Conservation (phyloP, 106 monocot genomes). For the Acorus calamus region DNA sequence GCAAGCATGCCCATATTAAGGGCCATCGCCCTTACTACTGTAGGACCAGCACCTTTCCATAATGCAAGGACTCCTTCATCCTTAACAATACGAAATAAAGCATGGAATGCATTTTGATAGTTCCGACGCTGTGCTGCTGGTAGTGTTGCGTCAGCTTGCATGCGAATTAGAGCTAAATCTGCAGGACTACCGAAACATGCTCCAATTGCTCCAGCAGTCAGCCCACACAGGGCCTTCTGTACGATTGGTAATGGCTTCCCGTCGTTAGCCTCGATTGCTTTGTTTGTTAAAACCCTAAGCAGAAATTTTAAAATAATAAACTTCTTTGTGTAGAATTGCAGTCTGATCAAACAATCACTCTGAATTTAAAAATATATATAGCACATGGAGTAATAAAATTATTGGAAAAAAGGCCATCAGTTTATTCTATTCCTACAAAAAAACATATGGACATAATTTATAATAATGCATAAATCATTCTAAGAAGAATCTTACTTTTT, state of each 20-base stretch:
- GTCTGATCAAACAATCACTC: too few relatives aligned
- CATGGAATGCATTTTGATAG: slow-evolving; percentile 79
- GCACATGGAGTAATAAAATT: too few relatives aligned
- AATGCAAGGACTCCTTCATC: slow-evolving; percentile 80
- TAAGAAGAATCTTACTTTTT: too few relatives aligned
- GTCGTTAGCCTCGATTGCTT: slow-evolving; percentile 79
- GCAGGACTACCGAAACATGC: slow-evolving; percentile 75
- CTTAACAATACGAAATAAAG: slow-evolving; percentile 51
- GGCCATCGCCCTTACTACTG: slow-evolving; percentile 80
- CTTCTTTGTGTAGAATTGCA: too few relatives aligned
- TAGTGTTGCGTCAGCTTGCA: slow-evolving; percentile 92
- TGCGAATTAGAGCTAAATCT: slow-evolving; percentile 82
- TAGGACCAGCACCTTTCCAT: slow-evolving; percentile 90
- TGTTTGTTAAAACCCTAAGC: slow-evolving; percentile 67
- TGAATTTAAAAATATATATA: too few relatives aligned
- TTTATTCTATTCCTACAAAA: too few relatives aligned
- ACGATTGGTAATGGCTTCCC: slow-evolving; percentile 72
- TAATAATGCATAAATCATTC: too few relatives aligned
- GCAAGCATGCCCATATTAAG: slow-evolving; percentile 97
- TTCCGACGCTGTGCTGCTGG: slow-evolving; percentile 59
- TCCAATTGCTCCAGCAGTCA: slow-evolving; percentile 89
- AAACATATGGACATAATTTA: too few relatives aligned
- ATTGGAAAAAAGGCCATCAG: too few relatives aligned
- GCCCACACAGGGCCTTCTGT: slow-evolving; percentile 76
- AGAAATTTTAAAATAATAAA: slow-evolving; percentile 5